These are phyloP conservation scores for Tanozyma kutaoensis DNA, from an alignment of 805 yeast genomes.

Conservation along the genomic window DNA sequence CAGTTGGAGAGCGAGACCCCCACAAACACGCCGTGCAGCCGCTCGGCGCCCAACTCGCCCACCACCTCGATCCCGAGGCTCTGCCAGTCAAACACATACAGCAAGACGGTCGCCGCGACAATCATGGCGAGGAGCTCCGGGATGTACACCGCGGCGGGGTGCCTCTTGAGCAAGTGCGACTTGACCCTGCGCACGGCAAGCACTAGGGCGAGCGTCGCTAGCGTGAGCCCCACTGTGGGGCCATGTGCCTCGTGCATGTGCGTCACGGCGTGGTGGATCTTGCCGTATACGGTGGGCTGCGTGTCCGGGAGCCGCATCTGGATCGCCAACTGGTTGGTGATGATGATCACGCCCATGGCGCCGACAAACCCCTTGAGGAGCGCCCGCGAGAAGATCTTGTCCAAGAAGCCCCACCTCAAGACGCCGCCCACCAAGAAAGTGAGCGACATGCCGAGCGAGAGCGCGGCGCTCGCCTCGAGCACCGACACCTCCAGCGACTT, in stretches of 20 bases:
- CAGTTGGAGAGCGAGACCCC: conserved; percentile 6
- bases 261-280: conserved; percentile 8
- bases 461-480: conserved; percentile 10
- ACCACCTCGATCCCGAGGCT: conserved; percentile 15
- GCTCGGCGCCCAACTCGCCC: conserved; percentile 11
- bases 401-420: conserved; percentile 73
- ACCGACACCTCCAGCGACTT: conserved; percentile 7
- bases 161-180: conserved; percentile 5
- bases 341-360: conserved; percentile 77
- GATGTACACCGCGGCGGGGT: conserved; percentile 11
- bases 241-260: conserved; percentile 3
- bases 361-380: conserved; percentile 72
- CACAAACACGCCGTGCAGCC: too few relatives aligned
- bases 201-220: conserved; percentile 9
- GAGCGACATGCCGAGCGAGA: conserved; percentile 17
- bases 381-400: conserved; percentile 66
- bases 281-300: conserved; percentile 2
- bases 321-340: conserved; percentile 39
- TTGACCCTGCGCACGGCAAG: conserved; percentile 10
- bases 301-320: conserved; percentile 23
- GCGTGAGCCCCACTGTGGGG: conserved; percentile 1
- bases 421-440: conserved; percentile 67
- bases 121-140: conserved; percentile 22
- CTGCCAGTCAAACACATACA: conserved; percentile 12
- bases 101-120: conserved; percentile 13